These are phyloP conservation scores for Musa schizocarpa DNA, from an alignment of 176 grass and related monocot genomes.

Conservation along the genomic window DNA sequence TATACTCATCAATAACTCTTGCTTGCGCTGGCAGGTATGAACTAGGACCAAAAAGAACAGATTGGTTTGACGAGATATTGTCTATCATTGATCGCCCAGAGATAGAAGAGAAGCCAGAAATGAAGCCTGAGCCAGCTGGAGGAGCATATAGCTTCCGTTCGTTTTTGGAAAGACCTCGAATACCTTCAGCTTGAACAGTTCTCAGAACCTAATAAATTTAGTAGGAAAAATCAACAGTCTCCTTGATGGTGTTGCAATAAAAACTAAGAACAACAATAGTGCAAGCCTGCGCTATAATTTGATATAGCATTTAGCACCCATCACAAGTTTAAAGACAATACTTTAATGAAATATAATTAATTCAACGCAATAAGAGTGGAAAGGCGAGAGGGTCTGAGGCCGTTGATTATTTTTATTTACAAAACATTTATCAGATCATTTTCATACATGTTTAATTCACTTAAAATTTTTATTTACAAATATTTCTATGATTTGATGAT, in stretches of 20 bases:
- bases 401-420: no score
- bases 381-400: no score
- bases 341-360: no score
- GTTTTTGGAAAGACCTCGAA: constrained; percentile 67
- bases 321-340: no score
- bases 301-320: no score
- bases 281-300: no score
- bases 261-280: no score
- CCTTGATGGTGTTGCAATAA: neutral
- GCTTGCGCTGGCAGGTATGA: constrained; percentile 89
- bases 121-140: constrained; percentile 85
- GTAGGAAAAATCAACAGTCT: constrained; percentile 10
- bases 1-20: constrained; percentile 94
- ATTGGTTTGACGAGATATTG: constrained; percentile 51
- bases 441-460: no score
- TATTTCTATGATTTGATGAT: no score
- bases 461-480: no score
- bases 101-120: constrained; percentile 94
- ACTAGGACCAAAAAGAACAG: constrained; percentile 59
- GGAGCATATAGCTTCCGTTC: constrained; percentile 76
- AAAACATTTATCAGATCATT: no score
- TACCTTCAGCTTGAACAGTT: constrained; percentile 93
- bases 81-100: constrained; percentile 71
- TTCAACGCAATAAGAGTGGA: no score
- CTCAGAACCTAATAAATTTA: constrained; percentile 50